phyloP scores from a whole-genome alignment of 768 basidiomycete genomes.

The Serendipita sp. region DNA sequence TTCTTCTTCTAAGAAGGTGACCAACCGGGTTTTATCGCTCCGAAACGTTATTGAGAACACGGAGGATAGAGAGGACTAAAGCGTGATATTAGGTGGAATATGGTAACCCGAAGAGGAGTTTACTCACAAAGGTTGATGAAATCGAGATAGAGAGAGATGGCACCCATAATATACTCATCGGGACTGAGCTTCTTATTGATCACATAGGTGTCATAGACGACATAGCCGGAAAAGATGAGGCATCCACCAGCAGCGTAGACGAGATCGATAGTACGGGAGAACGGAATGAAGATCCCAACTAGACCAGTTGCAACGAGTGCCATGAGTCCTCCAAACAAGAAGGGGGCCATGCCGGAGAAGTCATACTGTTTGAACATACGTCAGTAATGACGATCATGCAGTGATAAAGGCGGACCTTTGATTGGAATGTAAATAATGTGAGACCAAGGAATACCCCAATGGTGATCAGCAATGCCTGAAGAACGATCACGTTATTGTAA shows the following conservation, averaged over 20 bases:
- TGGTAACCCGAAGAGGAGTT: background rate
- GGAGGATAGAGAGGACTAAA: slow-evolving; percentile 58
- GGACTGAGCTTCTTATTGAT: slow-evolving; percentile 81
- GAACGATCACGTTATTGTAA: slow-evolving; percentile 51
- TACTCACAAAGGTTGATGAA: slow-evolving; percentile 53
- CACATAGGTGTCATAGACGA: slow-evolving; percentile 79
- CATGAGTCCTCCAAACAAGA: slow-evolving; percentile 70
- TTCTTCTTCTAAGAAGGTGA: background rate
- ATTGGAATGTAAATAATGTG: slow-evolving; percentile 88
- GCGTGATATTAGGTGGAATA: slow-evolving; percentile 20
- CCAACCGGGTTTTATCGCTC: slow-evolving; percentile 19
- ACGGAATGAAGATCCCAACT: slow-evolving; percentile 76
- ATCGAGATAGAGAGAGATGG: slow-evolving; percentile 89
- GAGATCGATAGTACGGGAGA: slow-evolving; percentile 64
- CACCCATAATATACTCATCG: slow-evolving; percentile 85
- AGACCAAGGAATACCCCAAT: slow-evolving; percentile 85
- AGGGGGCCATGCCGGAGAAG: slow-evolving; percentile 83
- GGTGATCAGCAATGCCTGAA: slow-evolving; percentile 84
- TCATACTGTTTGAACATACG: slow-evolving; percentile 47
- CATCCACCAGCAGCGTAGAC: slow-evolving; percentile 63
- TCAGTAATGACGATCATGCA: background rate
- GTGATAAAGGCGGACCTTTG: slow-evolving; percentile 39
- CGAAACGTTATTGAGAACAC: slow-evolving; percentile 47
- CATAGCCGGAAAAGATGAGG: slow-evolving; percentile 75
- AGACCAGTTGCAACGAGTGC: slow-evolving; percentile 67